Conservation (phyloP, 148 eudicot species). For the Vaccinium myrtillus region DNA sequence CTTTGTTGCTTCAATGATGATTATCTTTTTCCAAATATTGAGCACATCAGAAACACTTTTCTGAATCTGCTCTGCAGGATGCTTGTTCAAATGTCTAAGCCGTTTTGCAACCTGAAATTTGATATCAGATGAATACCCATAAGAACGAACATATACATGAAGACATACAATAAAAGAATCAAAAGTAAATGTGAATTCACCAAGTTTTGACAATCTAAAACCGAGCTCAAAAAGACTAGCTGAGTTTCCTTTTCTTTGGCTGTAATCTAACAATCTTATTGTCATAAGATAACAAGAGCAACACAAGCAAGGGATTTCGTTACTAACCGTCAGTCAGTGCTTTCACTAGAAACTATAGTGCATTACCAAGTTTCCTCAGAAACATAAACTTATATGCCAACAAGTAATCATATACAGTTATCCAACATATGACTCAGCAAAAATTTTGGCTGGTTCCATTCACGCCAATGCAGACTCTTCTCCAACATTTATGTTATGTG, state of each 20-base stretch:
- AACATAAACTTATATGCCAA: background rate
- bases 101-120: constrained; percentile 25
- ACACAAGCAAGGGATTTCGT: background rate
- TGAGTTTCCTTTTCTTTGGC: background rate
- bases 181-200: constrained; percentile 1
- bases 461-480: background rate
- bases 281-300: background rate
- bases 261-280: background rate
- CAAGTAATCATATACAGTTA: background rate
- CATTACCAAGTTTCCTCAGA: background rate
- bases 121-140: background rate
- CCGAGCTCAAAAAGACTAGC: background rate
- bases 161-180: background rate
- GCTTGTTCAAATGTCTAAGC: constrained; percentile 29
- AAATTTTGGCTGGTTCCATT: background rate
- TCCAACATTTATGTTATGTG: background rate
- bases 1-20: constrained; percentile 14
- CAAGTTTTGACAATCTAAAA: background rate
- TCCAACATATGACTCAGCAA: background rate
- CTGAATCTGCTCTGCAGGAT: constrained; percentile 25
- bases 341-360: background rate
- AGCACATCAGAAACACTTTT: constrained; percentile 23
- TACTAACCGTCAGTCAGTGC: background rate
- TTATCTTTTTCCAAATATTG: constrained; percentile 28
- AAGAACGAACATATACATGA: background rate